Conservation (phyloP, 2,329 filamentous ascomycete genomes). For the Diaporthe sp. region DNA sequence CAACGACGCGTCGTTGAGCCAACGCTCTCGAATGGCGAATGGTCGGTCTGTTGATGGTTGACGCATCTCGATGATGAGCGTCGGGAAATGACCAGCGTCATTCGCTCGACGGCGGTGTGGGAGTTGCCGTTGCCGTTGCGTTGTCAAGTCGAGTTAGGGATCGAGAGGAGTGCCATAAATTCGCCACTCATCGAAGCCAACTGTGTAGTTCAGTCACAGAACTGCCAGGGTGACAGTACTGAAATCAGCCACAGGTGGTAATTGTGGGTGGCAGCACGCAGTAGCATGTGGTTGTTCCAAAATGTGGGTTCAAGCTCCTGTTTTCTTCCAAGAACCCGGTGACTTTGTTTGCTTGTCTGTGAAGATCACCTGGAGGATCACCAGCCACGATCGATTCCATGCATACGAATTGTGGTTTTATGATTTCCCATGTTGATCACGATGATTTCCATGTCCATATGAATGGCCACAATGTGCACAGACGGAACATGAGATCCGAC, state of each 20-base stretch:
- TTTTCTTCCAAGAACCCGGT: slow-evolving; percentile 4
- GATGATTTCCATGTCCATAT: not conserved
- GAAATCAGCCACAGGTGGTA: slow-evolving; percentile 11
- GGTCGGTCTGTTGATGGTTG: not conserved
- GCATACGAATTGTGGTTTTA: not conserved
- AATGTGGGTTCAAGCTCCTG: slow-evolving; percentile 23
- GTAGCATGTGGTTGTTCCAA: not conserved
- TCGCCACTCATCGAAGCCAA: not conserved
- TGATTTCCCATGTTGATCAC: slow-evolving; percentile 17
- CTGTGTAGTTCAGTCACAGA: not conserved
- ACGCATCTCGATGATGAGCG: slow-evolving; percentile 13
- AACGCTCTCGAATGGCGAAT: slow-evolving; percentile 1
- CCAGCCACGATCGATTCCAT: slow-evolving; percentile 14
- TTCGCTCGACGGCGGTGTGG: not conserved
- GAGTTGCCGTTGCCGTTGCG: not conserved
- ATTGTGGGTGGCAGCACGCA: not conserved
- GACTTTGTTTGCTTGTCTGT: not conserved
- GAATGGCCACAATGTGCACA: not conserved
- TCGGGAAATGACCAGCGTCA: slow-evolving; percentile 12
- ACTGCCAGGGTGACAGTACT: not conserved
- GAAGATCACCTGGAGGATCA: slow-evolving; percentile 28
- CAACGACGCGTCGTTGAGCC: slow-evolving; percentile 17
- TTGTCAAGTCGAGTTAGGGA: not conserved
- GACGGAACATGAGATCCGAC: not conserved
- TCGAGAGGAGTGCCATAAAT: not conserved